phyloP scores from a whole-genome alignment of 1,284 basidiomycete genomes.

The Termitomyces sp. region DNA sequence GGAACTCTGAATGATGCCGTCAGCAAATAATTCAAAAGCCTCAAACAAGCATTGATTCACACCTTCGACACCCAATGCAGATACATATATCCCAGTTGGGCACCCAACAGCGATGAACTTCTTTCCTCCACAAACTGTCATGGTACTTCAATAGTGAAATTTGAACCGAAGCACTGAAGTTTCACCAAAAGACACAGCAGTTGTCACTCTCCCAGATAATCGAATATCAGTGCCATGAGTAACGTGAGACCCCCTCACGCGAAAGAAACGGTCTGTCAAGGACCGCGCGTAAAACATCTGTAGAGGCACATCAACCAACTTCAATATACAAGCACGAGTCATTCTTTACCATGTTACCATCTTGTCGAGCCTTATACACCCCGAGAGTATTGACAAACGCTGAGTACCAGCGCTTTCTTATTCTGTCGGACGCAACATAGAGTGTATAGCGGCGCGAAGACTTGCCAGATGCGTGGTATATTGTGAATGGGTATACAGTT shows the following conservation, averaged over 20 bases:
- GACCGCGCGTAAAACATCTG: conserved; percentile 63
- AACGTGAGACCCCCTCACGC: conserved; percentile 33
- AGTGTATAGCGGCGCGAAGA: conserved; percentile 61
- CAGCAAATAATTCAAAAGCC: neutral
- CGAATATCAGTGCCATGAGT: conserved; percentile 25
- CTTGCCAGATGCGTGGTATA: conserved; percentile 63
- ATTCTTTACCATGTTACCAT: conserved; percentile 59
- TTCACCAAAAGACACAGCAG: conserved; percentile 59
- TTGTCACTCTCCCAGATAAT: conserved; percentile 52
- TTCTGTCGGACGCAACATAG: conserved; percentile 52
- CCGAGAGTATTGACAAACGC: conserved; percentile 55
- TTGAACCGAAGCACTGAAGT: conserved; percentile 3
- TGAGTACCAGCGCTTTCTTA: conserved; percentile 59
- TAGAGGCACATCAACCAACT: conserved; percentile 3
- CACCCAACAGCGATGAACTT: conserved; percentile 60
- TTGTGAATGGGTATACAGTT: conserved; percentile 65
- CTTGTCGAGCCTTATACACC: conserved; percentile 55
- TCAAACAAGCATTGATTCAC: neutral
- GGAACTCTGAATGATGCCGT: conserved; percentile 40
- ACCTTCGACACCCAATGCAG: conserved; percentile 46
- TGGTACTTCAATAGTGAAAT: conserved; percentile 9
- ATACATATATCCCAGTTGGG: conserved; percentile 61
- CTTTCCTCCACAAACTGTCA: conserved; percentile 40
- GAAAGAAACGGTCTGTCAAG: conserved; percentile 60
- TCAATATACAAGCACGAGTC: conserved; percentile 13